Conservation (phyloP, 2,329 filamentous ascomycete species). For the Fonsecaea multimorphosa region DNA sequence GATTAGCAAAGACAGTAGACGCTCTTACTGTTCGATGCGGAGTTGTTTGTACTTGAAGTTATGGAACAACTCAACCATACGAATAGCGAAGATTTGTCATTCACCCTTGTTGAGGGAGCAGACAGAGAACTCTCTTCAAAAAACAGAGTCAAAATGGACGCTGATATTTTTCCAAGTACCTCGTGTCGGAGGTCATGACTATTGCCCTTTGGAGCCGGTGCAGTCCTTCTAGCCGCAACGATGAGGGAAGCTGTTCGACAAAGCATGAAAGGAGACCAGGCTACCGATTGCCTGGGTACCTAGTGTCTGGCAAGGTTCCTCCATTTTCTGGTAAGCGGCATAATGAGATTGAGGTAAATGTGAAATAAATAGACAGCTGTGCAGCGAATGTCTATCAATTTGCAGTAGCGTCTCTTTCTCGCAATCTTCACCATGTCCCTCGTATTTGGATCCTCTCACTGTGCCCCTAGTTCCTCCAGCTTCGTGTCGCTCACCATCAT, state of each 20-base stretch:
- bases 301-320: neutral
- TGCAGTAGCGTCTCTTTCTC: neutral
- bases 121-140: neutral
- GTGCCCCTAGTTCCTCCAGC: neutral
- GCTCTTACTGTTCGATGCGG: neutral
- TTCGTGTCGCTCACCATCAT: neutral
- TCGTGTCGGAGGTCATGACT: neutral
- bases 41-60: neutral
- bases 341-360: neutral
- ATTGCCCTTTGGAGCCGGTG: neutral
- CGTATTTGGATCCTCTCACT: neutral
- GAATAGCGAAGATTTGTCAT: neutral
- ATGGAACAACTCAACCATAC: neutral
- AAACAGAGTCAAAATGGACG: neutral
- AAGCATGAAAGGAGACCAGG: neutral
- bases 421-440: neutral
- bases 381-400: neutral
- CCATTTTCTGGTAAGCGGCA: neutral
- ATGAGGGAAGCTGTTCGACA: neutral
- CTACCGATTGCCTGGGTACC: neutral
- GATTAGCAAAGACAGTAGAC: neutral
- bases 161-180: neutral
- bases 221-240: neutral
- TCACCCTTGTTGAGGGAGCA: no score
- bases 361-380: neutral